Evolutionary conservation across 139 green algal genomes (phyloP), one percentile per base, ranked within the genome.

Genomic region (Chlorella sp.): DNA sequence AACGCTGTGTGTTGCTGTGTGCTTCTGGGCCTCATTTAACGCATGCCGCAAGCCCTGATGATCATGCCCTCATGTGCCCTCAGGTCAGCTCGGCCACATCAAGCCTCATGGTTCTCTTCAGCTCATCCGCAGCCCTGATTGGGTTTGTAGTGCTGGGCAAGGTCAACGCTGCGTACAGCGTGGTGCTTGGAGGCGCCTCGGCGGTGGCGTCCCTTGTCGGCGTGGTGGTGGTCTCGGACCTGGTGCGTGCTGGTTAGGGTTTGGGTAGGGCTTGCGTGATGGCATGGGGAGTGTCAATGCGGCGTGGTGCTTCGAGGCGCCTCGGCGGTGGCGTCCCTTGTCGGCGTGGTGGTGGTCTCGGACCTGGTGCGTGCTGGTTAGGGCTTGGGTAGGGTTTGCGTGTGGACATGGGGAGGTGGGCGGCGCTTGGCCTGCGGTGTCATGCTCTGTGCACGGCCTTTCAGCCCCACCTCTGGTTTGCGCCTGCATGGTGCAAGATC

Each of bases 101-200:
- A 6, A 62, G 72, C 32, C 66, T 70, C 24, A 85, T 88, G 79
- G 73, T 88, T 22, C 73, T 87, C 24, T 90, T 93, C 74, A 90
- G 83, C 10, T 73, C 76, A 51, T 67, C 70, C 26, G 69, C 82
- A 0, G 87, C 86, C 3, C 83, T 85, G 1, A 62, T 87, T 0
- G 70, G 86, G 1, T 92, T 88, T 36, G 74, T 89, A 0, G 78
- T 82, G 20, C 74, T 89, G 67, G 86, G 86, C 49, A 32, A 29
- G 2, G 59, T 80, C 26, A 80, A 78, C 49, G 5, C 33, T 2
- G 14, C 50, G 32, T 82, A 82, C 60, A 63, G 69, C 1, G 20
- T 59, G 0, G 76, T 82, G 1, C 73, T 77, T 30, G 71, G 63
- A 0, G 71, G 62, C 3, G 76, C 71, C 26, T 55, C 31, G 36